Conservation (phyloP, 805 yeast genomes). For the Kazachstania psychrophila region DNA sequence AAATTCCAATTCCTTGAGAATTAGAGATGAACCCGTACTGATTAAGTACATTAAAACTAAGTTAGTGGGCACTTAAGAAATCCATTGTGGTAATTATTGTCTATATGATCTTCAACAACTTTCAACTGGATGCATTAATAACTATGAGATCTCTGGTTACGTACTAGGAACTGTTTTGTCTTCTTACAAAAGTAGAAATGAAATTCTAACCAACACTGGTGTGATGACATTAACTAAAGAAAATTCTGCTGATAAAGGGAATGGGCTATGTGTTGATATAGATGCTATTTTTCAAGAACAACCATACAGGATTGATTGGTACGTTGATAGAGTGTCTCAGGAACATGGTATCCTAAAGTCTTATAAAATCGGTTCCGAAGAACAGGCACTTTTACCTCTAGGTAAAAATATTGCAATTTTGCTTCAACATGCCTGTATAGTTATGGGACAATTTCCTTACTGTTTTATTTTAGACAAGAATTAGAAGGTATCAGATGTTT, state of each 20-base stretch:
- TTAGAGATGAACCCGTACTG: constrained; percentile 8
- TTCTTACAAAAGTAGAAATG: constrained; percentile 43
- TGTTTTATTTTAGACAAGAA: constrained; percentile 45
- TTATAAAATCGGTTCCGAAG: constrained; percentile 18
- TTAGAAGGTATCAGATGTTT: constrained; percentile 46
- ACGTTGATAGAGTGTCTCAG: constrained; percentile 59
- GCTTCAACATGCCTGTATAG: constrained; percentile 70
- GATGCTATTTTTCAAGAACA: constrained; percentile 30
- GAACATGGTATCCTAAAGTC: constrained; percentile 73
- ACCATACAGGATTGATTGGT: constrained; percentile 44
- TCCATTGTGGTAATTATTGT: constrained; percentile 77
- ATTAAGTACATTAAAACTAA: constrained; percentile 10
- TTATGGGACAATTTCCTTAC: constrained; percentile 53
- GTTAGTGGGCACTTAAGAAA: constrained; percentile 42
- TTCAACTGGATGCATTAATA: constrained; percentile 51
- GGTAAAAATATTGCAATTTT: constrained; percentile 48
- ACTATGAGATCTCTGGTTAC: constrained; percentile 39
- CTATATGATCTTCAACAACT: constrained; percentile 69
- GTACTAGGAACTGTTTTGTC: constrained; percentile 55
- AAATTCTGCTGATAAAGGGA: constrained; percentile 48
- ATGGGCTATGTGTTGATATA: constrained; percentile 33
- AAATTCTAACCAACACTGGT: constrained; percentile 62
- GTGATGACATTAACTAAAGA: constrained; percentile 64
- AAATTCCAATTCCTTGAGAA: constrained; percentile 50
- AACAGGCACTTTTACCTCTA: constrained; percentile 12